Evolutionary conservation across 169 alveolate genomes (phyloP).

Genomic region (Eimeria acervulina): DNA sequence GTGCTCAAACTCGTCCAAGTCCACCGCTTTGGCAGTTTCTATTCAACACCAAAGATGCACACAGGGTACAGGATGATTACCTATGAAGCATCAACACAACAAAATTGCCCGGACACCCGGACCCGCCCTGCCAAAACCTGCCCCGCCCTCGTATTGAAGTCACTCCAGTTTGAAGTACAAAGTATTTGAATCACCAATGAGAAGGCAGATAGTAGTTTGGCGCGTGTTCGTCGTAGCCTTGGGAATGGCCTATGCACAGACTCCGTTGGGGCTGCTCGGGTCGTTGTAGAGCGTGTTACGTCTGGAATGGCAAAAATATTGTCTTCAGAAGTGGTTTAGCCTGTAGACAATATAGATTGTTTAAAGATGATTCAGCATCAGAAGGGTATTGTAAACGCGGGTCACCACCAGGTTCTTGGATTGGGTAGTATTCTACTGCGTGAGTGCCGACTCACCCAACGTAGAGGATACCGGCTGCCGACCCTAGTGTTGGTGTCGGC

Average conservation of each 20-base stretch:
- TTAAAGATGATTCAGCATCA: neutral
- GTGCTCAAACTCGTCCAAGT: neutral
- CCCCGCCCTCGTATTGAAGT: neutral
- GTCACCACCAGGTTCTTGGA: neutral
- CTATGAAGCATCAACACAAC: neutral
- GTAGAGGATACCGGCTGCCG: neutral
- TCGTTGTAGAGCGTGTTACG: neutral
- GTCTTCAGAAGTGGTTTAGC: neutral
- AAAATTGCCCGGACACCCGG: neutral
- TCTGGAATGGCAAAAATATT: neutral
- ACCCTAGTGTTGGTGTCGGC: neutral
- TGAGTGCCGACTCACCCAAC: neutral
- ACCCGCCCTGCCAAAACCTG: neutral
- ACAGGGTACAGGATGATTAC: neutral
- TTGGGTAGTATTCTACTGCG: neutral
- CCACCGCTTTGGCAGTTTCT: neutral
- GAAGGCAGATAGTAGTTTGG: neutral
- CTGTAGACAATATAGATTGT: neutral
- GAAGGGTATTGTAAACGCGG: neutral
- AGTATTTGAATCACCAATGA: neutral
- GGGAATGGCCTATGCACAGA: neutral
- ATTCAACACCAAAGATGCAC: neutral
- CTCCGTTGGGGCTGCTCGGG: conserved; percentile 25
- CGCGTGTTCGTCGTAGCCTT: neutral
- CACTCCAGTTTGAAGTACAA: neutral